Percentiles rank a stretch among this genome's conserved stretches.
Conservation (phyloP, 441 rosid genomes). For the Arabidopsis hybrid region DNA sequence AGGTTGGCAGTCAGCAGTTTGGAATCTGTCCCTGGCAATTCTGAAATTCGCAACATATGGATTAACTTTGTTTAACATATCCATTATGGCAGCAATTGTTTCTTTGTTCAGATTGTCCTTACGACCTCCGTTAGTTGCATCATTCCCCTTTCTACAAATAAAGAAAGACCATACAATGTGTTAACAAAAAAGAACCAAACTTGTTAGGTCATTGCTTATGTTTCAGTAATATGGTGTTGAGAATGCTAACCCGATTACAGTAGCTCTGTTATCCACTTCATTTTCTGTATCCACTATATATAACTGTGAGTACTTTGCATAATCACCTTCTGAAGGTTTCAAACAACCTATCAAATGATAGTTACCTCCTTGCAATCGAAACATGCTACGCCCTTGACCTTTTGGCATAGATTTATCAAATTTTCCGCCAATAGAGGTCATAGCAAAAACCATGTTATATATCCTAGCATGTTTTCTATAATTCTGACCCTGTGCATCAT, state of each 20-base stretch:
- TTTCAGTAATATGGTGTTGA: no score
- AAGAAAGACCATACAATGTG: background rate
- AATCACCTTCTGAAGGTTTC: background rate
- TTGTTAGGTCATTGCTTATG: no score
- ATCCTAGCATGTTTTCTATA: no score
- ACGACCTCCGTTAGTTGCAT: background rate
- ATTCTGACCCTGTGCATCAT: no score
- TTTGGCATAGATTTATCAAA: no score
- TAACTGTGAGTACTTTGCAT: background rate
- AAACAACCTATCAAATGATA: background rate
- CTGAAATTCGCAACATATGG: background rate
- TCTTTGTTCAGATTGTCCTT: background rate
- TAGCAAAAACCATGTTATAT: no score
- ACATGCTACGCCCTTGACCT: no score
- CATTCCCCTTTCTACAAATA: background rate
- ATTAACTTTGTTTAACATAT: background rate
- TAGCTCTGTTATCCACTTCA: background rate
- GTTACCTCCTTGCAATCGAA: background rate
- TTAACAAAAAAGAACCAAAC: no score
- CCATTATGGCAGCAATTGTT: background rate
- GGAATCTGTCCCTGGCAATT: background rate
- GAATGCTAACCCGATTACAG: background rate
- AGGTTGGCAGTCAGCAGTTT: background rate
- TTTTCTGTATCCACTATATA: background rate
- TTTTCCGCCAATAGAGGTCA: no score